These are phyloP conservation scores for Calamus simplicifolius DNA, from an alignment of 176 grass and related monocot genomes.

Conservation along the genomic window DNA sequence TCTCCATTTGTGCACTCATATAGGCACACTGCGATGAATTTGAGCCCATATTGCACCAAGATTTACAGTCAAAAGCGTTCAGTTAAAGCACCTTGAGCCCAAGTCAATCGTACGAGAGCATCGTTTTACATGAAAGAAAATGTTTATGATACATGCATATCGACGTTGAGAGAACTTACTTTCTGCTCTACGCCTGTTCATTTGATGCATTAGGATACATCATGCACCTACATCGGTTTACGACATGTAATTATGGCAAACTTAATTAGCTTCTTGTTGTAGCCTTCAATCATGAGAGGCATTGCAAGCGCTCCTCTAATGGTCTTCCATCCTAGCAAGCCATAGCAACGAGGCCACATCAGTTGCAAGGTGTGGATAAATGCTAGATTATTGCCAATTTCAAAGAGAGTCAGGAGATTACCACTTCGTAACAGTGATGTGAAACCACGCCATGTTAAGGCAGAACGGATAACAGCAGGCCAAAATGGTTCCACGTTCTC, in stretches of 20 bases:
- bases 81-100: too few species aligned
- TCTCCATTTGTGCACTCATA: too few species aligned
- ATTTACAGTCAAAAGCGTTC: too few species aligned
- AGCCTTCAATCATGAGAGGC: conserved; percentile 93
- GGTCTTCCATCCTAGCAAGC: conserved; percentile 77
- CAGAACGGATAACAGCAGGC: conserved; percentile 84
- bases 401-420: conserved; percentile 4
- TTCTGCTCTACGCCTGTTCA: too few species aligned
- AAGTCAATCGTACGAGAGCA: too few species aligned
- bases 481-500: conserved; percentile 94
- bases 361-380: not conserved
- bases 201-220: too few species aligned
- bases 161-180: too few species aligned
- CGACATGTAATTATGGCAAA: conserved; percentile 80
- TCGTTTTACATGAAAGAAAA: too few species aligned
- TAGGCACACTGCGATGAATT: too few species aligned
- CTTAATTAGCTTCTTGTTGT: conserved; percentile 88
- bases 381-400: not conserved
- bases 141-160: too few species aligned
- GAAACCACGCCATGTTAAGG: conserved; percentile 79
- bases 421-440: conserved; percentile 68
- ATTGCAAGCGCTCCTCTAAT: conserved; percentile 84
- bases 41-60: too few species aligned
- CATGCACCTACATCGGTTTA: conserved; percentile 27
- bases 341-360: too few species aligned